phyloP scores from a whole-genome alignment of 257 asterid genomes.

The Solanum verrucosum region DNA sequence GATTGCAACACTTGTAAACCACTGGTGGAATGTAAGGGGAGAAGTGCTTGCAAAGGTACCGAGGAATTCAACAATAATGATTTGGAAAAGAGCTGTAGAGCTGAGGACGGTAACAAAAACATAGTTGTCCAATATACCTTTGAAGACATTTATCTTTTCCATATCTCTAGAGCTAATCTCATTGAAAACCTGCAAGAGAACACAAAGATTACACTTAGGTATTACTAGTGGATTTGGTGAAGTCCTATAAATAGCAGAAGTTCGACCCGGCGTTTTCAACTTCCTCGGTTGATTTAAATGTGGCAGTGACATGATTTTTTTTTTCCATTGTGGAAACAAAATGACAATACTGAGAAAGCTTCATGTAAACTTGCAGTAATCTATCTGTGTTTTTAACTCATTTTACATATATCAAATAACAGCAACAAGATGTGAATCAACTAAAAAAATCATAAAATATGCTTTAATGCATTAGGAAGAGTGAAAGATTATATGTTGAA shows the following conservation, averaged over 20 bases:
- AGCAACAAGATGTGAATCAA: not conserved
- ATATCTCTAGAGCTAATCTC: constrained; percentile 93
- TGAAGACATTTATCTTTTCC: constrained; percentile 84
- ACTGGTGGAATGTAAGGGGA: constrained; percentile 74
- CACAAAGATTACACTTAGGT: not conserved
- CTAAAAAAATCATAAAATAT: not conserved
- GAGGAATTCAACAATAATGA: constrained; percentile 62
- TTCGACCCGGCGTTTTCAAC: not conserved
- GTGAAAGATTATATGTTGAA: not conserved
- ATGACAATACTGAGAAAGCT: not conserved
- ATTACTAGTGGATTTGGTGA: not conserved
- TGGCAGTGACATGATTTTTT: not conserved
- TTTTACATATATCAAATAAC: not conserved
- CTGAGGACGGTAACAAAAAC: constrained; percentile 68
- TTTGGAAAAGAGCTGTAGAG: constrained; percentile 67
- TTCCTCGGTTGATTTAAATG: not conserved
- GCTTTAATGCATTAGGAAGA: not conserved
- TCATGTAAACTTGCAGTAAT: not conserved
- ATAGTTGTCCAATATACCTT: constrained; percentile 72
- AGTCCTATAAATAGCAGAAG: not conserved
- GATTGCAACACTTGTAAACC: constrained; percentile 52
- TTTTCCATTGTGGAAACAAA: not conserved
- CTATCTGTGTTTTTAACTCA: not conserved
- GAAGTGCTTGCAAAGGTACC: constrained; percentile 79
- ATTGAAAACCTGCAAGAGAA: constrained; percentile 62